phyloP scores from a whole-genome alignment of 345 rosid species.

The Combretum micranthum region DNA sequence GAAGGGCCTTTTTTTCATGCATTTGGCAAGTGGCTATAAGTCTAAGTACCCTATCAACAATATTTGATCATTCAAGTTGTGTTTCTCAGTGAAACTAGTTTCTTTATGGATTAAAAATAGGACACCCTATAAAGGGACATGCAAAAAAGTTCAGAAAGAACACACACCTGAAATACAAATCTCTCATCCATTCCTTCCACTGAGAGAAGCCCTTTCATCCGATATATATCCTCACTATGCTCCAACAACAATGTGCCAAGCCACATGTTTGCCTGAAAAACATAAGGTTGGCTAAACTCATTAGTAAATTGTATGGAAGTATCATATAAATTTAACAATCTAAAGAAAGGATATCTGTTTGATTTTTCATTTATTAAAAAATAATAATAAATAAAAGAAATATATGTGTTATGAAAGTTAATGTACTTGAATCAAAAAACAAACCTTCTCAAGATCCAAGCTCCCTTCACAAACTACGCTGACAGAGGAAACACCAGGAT shows the following conservation, averaged over 20 bases:
- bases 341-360: too few species aligned
- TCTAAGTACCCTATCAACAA: too few species aligned
- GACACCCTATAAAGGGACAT: not conserved
- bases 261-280: slow-evolving; percentile 81
- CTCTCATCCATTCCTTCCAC: slow-evolving; percentile 80
- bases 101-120: too few species aligned
- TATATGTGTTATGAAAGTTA: not conserved
- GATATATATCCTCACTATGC: slow-evolving; percentile 80
- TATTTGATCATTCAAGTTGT: too few species aligned
- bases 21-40: too few species aligned
- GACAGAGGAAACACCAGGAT: slow-evolving; percentile 93
- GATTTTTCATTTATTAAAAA: too few species aligned
- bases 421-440: not conserved
- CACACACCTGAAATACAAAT: slow-evolving; percentile 80
- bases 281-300: not conserved
- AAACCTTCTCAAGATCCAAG: slow-evolving; percentile 93
- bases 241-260: slow-evolving; percentile 86
- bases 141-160: not conserved
- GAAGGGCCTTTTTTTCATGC: too few species aligned
- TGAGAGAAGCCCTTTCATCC: slow-evolving; percentile 93
- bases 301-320: not conserved
- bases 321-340: too few species aligned
- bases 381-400: too few species aligned
- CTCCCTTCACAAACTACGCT: slow-evolving; percentile 90
- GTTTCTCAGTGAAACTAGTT: too few species aligned